A percentile compares a stretch with the other conserved stretches of the same genome.
Evolutionary conservation across 495 filamentous ascomycete species (phyloP).

Genomic region (Penicillium atrosanguineum): DNA sequence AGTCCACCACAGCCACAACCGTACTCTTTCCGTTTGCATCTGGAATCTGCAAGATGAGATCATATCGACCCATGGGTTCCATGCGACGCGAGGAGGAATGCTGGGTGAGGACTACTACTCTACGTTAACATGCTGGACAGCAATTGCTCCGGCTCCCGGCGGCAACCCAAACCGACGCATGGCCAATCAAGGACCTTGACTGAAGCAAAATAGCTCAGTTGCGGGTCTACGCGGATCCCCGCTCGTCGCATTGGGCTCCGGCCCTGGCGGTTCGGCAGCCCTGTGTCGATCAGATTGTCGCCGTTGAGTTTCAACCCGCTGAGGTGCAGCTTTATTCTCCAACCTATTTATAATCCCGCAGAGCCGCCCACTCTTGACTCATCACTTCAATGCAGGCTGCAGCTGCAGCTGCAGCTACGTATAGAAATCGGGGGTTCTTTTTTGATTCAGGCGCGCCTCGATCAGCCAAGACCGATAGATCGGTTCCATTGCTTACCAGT

Average conservation of each 20-base stretch:
- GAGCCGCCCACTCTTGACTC: neutral
- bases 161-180: constrained; percentile 16
- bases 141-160: constrained; percentile 18
- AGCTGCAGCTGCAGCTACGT: too few relatives aligned
- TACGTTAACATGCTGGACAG: constrained; percentile 9
- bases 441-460: neutral
- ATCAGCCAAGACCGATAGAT: constrained; percentile 10
- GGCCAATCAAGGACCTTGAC: constrained; percentile 12
- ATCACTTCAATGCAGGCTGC: neutral
- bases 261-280: neutral
- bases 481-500: constrained; percentile 5
- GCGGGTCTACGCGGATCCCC: constrained; percentile 20
- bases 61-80: constrained; percentile 17
- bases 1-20: neutral
- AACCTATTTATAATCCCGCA: neutral
- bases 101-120: constrained; percentile 5
- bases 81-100: constrained; percentile 21
- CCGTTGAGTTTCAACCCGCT: constrained; percentile 20
- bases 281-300: constrained; percentile 16
- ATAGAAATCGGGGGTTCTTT: too few relatives aligned
- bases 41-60: constrained; percentile 9
- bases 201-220: constrained; percentile 4
- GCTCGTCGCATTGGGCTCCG: constrained; percentile 7
- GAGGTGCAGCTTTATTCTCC: constrained; percentile 3
- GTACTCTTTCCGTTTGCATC: constrained; percentile 17